These are phyloP conservation scores for Aspergillus biplanus DNA, from an alignment of 495 filamentous ascomycete genomes.

Conservation along the genomic window DNA sequence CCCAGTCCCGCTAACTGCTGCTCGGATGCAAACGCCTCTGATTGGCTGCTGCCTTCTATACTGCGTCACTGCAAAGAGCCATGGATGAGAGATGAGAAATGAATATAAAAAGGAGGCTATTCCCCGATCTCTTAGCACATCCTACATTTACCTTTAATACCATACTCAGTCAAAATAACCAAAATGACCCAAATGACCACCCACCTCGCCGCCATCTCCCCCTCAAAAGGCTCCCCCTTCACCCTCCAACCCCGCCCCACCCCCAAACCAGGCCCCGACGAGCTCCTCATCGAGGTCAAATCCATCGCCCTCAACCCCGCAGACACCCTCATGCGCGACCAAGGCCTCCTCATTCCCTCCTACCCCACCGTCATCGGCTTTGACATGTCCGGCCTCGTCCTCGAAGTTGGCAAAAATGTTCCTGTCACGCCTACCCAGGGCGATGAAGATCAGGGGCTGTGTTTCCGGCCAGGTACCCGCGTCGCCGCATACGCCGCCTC, in stretches of 20 bases:
- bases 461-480: conserved; percentile 44
- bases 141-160: no score
- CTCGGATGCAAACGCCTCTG: conserved; percentile 31
- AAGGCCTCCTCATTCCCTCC: conserved; percentile 41
- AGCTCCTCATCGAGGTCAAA: conserved; percentile 54
- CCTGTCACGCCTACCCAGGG: conserved; percentile 27
- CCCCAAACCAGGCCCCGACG: conserved; percentile 47
- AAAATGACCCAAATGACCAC: no score
- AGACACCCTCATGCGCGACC: conserved; percentile 42
- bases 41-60: conserved; percentile 28
- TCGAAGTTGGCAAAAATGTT: conserved; percentile 46
- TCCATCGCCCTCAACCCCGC: conserved; percentile 55
- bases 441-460: no score
- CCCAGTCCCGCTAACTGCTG: conserved; percentile 33
- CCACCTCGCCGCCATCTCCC: conserved; percentile 47
- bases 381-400: conserved; percentile 50
- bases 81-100: not conserved
- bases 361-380: conserved; percentile 53
- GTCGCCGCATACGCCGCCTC: conserved; percentile 45
- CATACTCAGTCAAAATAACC: no score
- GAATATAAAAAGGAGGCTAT: not conserved
- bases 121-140: no score
- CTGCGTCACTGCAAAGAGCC: conserved; percentile 1
- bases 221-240: conserved; percentile 38
- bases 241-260: conserved; percentile 38